These are phyloP conservation scores for Suillus luteus DNA, from an alignment of 768 basidiomycete genomes.

Conservation along the genomic window DNA sequence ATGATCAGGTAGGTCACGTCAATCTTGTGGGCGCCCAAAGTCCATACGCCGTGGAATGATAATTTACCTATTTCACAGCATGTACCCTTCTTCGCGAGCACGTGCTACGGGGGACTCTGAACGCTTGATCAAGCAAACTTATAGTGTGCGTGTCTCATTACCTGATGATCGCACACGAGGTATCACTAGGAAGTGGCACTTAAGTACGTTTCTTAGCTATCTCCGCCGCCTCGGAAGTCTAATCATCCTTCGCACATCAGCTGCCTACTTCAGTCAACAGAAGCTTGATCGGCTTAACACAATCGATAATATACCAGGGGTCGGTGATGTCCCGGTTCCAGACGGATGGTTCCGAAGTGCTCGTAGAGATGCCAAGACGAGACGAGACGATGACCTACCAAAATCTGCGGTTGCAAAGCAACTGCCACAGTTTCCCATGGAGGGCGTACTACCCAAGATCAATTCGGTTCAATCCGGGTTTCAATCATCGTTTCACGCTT, in stretches of 20 bases:
- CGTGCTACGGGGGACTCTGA: conserved; percentile 41
- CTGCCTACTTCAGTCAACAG: conserved; percentile 84
- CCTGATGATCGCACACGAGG: conserved; percentile 45
- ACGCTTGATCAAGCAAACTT: conserved; percentile 56
- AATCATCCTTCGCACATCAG: conserved; percentile 39
- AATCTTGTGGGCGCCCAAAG: conserved; percentile 34
- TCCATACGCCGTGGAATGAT: conserved; percentile 17
- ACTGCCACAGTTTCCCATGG: conserved; percentile 36
- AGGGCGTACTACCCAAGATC: conserved; percentile 25
- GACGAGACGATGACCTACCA: conserved; percentile 42
- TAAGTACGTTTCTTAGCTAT: conserved; percentile 45
- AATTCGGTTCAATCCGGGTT: conserved; percentile 17
- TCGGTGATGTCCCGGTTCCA: conserved; percentile 68
- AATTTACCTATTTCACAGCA: conserved; percentile 26
- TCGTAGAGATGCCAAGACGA: conserved; percentile 59
- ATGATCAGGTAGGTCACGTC: conserved; percentile 59
- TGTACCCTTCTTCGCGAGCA: conserved; percentile 43
- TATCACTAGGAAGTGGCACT: conserved; percentile 52
- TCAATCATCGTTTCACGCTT: conserved; percentile 25
- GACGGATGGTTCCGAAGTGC: conserved; percentile 82
- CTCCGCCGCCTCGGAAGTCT: conserved; percentile 24
- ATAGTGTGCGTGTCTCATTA: conserved; percentile 50
- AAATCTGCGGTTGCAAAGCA: conserved; percentile 49
- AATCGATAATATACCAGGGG: conserved; percentile 66
- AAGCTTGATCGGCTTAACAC: conserved; percentile 71